Evolutionary conservation across 148 eudicot genomes (phyloP).

Genomic region (Pouteria glomerata): DNA sequence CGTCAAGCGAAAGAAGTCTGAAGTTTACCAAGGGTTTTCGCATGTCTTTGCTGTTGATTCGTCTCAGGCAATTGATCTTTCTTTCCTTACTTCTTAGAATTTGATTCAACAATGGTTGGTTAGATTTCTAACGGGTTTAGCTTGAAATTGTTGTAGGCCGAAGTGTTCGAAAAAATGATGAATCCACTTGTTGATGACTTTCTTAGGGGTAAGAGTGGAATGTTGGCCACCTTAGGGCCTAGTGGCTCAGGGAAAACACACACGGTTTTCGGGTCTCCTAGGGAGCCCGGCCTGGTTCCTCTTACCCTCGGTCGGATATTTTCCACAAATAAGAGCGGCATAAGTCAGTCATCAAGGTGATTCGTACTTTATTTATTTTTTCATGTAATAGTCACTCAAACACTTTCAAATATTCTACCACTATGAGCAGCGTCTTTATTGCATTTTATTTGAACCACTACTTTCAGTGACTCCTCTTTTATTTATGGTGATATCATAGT

Average conservation of each 20-base stretch:
- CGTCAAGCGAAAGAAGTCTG: slow-evolving; percentile 44
- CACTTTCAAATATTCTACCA: too few relatives aligned
- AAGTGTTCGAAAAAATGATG: slow-evolving; percentile 65
- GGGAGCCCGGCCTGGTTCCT: slow-evolving; percentile 89
- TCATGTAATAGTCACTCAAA: too few relatives aligned
- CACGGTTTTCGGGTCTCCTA: slow-evolving; percentile 66
- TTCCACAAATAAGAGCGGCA: slow-evolving; percentile 7
- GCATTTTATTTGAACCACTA: too few relatives aligned
- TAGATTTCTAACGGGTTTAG: neutral
- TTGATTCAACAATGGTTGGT: neutral
- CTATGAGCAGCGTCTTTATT: too few relatives aligned
- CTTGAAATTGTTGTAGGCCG: slow-evolving; percentile 35
- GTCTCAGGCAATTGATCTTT: slow-evolving; percentile 48
- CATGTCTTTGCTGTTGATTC: slow-evolving; percentile 52
- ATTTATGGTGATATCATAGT: too few relatives aligned
- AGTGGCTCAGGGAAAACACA: slow-evolving; percentile 97
- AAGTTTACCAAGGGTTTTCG: slow-evolving; percentile 61
- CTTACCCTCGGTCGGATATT: slow-evolving; percentile 65
- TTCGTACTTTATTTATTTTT: neutral
- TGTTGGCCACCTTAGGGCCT: slow-evolving; percentile 85
- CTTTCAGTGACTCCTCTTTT: too few relatives aligned
- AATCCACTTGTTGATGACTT: slow-evolving; percentile 71
- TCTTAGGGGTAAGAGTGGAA: slow-evolving; percentile 60
- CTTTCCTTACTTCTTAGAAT: neutral
- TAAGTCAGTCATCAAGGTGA: slow-evolving; percentile 33